phyloP scores from a whole-genome alignment of 129 eudicot species.

The Flaveria linearis region DNA sequence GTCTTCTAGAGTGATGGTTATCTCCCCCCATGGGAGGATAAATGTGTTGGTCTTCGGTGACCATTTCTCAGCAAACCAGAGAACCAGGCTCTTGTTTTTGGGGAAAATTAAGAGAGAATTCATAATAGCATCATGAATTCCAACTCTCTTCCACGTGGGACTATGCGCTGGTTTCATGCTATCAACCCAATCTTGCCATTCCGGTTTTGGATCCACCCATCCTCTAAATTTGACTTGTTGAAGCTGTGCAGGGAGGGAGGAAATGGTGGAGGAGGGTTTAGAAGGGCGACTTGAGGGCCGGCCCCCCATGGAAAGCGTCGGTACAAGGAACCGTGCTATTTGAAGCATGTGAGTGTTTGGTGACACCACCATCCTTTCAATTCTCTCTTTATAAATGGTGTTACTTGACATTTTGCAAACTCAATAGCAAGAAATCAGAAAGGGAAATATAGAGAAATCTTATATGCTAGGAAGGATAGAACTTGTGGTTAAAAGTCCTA shows the following conservation, averaged over 20 bases:
- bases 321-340: conserved; percentile 7
- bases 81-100: conserved; percentile 21
- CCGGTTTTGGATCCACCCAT: conserved; percentile 21
- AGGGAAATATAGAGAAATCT: conserved; percentile 5
- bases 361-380: conserved; percentile 1
- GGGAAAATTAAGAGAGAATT: conserved; percentile 32
- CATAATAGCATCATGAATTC: conserved; percentile 33
- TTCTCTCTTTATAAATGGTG: not conserved
- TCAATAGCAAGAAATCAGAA: conserved; percentile 8
- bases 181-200: conserved; percentile 40
- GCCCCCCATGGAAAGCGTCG: not conserved
- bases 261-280: conserved; percentile 1
- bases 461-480: not conserved
- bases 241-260: not conserved
- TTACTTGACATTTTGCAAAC: conserved; percentile 23
- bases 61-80: conserved; percentile 41
- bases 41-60: conserved; percentile 44
- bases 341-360: not conserved
- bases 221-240: not conserved
- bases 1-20: conserved; percentile 50
- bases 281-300: conserved; percentile 1
- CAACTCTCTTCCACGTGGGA: conserved; percentile 28
- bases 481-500: conserved; percentile 17
- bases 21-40: conserved; percentile 55
- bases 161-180: conserved; percentile 12